phyloP scores from a whole-genome alignment of 2,329 filamentous ascomycete species.

The Hypocreales sp. region DNA sequence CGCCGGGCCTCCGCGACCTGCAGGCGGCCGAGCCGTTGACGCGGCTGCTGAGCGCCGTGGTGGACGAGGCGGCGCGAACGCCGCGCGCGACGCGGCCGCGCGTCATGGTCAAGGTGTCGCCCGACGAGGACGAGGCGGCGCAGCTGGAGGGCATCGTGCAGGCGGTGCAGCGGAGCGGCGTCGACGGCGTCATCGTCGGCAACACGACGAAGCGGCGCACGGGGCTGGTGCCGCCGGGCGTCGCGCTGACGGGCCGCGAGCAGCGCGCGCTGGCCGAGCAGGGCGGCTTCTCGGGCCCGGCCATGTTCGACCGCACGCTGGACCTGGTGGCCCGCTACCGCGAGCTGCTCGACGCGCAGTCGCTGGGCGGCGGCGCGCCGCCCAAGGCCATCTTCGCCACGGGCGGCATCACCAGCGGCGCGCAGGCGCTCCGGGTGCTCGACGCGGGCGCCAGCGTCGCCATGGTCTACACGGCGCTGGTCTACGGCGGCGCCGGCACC shows the following conservation, averaged over 20 bases:
- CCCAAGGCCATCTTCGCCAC: conserved; percentile 85
- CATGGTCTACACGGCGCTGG: conserved; percentile 73
- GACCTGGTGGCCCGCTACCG: conserved; percentile 70
- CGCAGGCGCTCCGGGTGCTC: conserved; percentile 66
- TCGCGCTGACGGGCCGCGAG: conserved; percentile 50
- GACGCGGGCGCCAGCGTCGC: conserved; percentile 83
- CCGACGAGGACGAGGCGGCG: conserved; percentile 75
- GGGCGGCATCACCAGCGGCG: conserved; percentile 79
- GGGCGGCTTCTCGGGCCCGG: conserved; percentile 82
- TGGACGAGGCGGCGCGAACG: conserved; percentile 55
- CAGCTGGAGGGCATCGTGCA: conserved; percentile 82
- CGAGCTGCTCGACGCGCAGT: conserved; percentile 41
- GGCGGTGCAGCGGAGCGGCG: conserved; percentile 67
- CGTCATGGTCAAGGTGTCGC: conserved; percentile 97
- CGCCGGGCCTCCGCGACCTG: conserved; percentile 73
- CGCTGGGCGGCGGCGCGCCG: conserved; percentile 14
- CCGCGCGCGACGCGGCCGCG: conserved; percentile 48
- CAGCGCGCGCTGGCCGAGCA: conserved; percentile 54
- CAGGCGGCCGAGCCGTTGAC: conserved; percentile 77
- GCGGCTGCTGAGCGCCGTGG: conserved; percentile 65
- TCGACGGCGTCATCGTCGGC: conserved; percentile 90
- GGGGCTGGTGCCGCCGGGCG: conserved; percentile 51
- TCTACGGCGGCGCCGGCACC: conserved; percentile 49
- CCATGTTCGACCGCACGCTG: conserved; percentile 69
- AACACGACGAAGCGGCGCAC: conserved; percentile 85